Evolutionary conservation across 2,329 filamentous ascomycete genomes (phyloP), one percentile per base, ranked within the genome.

Genomic region (Fusarium ramigenum): DNA sequence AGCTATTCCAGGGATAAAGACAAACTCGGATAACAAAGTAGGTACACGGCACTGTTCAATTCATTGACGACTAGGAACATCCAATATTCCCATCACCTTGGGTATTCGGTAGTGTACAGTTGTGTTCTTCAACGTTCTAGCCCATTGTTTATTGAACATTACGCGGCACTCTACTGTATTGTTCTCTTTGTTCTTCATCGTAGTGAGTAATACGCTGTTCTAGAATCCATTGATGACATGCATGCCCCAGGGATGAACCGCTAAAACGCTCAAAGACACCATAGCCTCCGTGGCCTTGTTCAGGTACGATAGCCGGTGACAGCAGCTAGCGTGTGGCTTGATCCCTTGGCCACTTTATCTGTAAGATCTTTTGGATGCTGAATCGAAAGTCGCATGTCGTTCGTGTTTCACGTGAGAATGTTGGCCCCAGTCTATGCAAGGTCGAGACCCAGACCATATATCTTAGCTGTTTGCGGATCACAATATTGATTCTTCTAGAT

Each of bases 401-500:
- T 25, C 16, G 12, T 15, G 14, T 42, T 37, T 50, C 56, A 50
- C 44, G 37, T 36, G 46, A 43, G 36, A 42, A 28, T n/a, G 23
- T 40, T 46, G 21, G 28, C 40, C 50, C 40, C 32, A n/a, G 47
- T 46, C 42, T n/a, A 30, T 11, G 28, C 18, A 25, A 12, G 50
- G 25, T 36, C 59, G 30, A 58, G 36, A 18, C 46, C 28, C 44
- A 25, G 21, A 14, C 34, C 32, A 52, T 28, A 54, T n/a, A 34
- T 42, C 42, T 30, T 49, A n/a, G 36, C 32, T 50, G 23, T 60
- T 25, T 28, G 66, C 60, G 16, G 43, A 61, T 66, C 67, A 39
- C 44, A 61, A 70, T 70, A 61, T 70, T 36, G 25, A 52, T 40
- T 30, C 25, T 42, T 43, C 40, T 47, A 37, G 34, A 65, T 40